phyloP scores from a whole-genome alignment of 2,329 filamentous ascomycete species.

The Gremmenia infestans region DNA sequence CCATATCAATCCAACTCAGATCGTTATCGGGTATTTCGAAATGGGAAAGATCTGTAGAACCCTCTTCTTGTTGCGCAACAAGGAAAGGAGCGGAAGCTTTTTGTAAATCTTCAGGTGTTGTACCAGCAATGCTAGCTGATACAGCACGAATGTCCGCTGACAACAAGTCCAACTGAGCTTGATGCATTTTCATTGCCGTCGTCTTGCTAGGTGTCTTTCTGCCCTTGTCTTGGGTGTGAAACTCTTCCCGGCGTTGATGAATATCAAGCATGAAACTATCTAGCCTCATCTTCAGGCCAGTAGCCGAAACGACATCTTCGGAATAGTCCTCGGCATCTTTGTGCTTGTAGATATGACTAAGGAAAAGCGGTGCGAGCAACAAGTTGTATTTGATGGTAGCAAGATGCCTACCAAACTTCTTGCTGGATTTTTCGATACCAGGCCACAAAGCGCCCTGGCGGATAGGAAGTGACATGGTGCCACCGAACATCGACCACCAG shows the following conservation, averaged over 20 bases:
- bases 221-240: conserved; percentile 74
- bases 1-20: conserved; percentile 97
- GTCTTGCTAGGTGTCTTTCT: conserved; percentile 74
- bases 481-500: conserved; percentile 97
- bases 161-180: conserved; percentile 86
- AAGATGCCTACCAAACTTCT: conserved; percentile 94
- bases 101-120: conserved; percentile 70
- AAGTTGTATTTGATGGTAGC: conserved; percentile 99
- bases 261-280: conserved; percentile 97
- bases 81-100: conserved; percentile 47
- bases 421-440: conserved; percentile 90
- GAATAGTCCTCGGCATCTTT: conserved; percentile 87
- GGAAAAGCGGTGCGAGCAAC: conserved; percentile 83
- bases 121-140: conserved; percentile 82
- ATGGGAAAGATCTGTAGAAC: conserved; percentile 68
- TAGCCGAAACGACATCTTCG: conserved; percentile 77
- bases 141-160: conserved; percentile 89
- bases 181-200: conserved; percentile 91
- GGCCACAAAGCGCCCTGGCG: conserved; percentile 90
- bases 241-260: conserved; percentile 89
- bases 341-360: conserved; percentile 98
- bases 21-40: conserved; percentile 97
- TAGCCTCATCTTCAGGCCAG: conserved; percentile 90
- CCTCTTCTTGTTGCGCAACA: conserved; percentile 48
- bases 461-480: conserved; percentile 89